These are phyloP conservation scores for Penicillium arizonense DNA, from an alignment of 495 filamentous ascomycete species.

Conservation along the genomic window DNA sequence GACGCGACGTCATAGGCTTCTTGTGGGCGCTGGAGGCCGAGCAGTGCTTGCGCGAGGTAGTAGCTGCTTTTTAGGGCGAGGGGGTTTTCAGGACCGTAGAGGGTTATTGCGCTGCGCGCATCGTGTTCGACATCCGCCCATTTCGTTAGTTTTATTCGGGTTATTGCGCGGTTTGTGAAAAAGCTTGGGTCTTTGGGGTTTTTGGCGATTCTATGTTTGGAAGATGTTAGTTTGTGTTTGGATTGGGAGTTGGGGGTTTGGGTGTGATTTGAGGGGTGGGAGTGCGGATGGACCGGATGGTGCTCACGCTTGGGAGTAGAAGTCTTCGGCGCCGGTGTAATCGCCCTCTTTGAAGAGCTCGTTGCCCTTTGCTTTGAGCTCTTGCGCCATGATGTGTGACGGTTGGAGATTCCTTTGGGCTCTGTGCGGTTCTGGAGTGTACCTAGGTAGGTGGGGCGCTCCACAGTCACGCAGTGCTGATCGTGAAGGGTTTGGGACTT, in stretches of 20 bases:
- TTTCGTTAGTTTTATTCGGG: conserved; percentile 67
- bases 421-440: background rate
- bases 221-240: background rate
- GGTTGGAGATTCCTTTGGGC: no score
- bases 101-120: conserved; percentile 68
- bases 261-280: background rate
- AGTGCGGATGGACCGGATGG: background rate
- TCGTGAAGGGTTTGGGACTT: background rate
- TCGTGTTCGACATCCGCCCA: conserved; percentile 80
- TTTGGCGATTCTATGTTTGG: conserved; percentile 41
- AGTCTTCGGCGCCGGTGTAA: conserved; percentile 68
- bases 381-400: conserved; percentile 33
- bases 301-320: conserved; percentile 84
- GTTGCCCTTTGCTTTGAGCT: conserved; percentile 46
- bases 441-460: conserved; percentile 15
- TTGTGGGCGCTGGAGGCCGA: conserved; percentile 68
- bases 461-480: conserved; percentile 5
- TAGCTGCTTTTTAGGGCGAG: conserved; percentile 73
- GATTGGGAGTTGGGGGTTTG: background rate
- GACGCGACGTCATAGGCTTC: conserved; percentile 72
- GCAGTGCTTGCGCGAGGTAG: conserved; percentile 80
- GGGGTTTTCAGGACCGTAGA: conserved; percentile 53
- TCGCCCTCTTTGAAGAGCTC: conserved; percentile 65
- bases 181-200: conserved; percentile 48
- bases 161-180: conserved; percentile 86